Evolutionary conservation across 2,329 filamentous ascomycete species (phyloP), one percentile per base, ranked within the genome.

Genomic region (Penicillium vulpinum): DNA sequence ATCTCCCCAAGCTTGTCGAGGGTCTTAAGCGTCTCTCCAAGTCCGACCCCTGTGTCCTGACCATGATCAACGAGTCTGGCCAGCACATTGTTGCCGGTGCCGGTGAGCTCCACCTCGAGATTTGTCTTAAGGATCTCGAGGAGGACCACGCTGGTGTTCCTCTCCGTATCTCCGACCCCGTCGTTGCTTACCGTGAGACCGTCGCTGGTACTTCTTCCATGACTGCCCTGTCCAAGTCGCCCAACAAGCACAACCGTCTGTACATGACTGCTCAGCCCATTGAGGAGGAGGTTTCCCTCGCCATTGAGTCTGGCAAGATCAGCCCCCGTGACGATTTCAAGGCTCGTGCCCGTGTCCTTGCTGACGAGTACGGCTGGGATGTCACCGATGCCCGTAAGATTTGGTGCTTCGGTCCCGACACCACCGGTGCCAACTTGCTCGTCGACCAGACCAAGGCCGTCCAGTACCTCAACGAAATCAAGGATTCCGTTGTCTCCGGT

Each of bases 241-340:
- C 94, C 83, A 99, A 99, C 90, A 99, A 99, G 91, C 94, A 99
- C 90, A 99, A 99, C 87, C 93, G 94, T 92, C 86, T 99, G 61
- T 99, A 97, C 85, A 88, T 99, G 82, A 86, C 85, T 79, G 94
- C 94, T 66, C 83, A 92, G 81, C 94, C 94, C 71, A 85, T 99
- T 55, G 86, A 86, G 44, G 94, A 99, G 86, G 94, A 97, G 71
- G 88, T 99, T 60, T 85, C 90, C 71, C 86, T 87, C 75, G 90
- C 89, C 74, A 99, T 99, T 67, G 94, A 99, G 84, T 67, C 76
- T 54, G 94, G 94, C 83, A 94, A 92, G 85, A 92, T 99, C 78
- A 84, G 81, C 75, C 91, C 94, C 67, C 91, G 93, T 85, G 94
- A 99, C 79, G 94, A 99, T 84, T 91, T 97, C 89, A 99, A 99